Percentiles rank a stretch among this genome's conserved stretches.
phyloP scores from a whole-genome alignment of 1,284 basidiomycete genomes.

The Irpex sp. region DNA sequence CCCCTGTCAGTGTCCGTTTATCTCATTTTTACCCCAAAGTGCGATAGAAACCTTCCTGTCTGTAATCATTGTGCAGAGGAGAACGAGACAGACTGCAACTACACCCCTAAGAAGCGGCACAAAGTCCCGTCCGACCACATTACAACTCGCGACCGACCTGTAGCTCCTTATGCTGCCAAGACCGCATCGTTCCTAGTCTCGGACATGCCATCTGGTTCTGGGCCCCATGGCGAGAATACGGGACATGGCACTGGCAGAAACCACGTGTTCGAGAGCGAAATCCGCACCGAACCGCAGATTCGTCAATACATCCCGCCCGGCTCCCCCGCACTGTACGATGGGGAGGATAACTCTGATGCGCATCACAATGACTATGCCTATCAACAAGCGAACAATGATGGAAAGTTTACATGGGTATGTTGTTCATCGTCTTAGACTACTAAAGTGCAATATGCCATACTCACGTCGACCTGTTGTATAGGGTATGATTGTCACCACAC shows the following conservation, averaged over 20 bases:
- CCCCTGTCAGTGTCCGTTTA: constrained; percentile 1
- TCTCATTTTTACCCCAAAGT: constrained; percentile 31
- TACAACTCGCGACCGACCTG: constrained; percentile 30
- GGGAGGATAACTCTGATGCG: constrained; percentile 19
- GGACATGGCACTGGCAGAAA: constrained; percentile 17
- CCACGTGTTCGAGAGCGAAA: constrained; percentile 20
- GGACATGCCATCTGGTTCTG: constrained; percentile 25
- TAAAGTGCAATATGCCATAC: background rate
- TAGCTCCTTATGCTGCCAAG: constrained; percentile 39
- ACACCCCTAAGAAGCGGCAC: constrained; percentile 62
- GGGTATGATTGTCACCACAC: constrained; percentile 30
- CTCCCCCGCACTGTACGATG: constrained; percentile 19
- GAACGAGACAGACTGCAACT: constrained; percentile 52
- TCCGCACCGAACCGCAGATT: constrained; percentile 24
- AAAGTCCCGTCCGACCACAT: constrained; percentile 46
- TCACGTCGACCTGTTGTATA: constrained; percentile 25
- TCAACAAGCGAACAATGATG: constrained; percentile 21
- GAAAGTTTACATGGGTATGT: constrained; percentile 25
- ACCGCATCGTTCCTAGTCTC: constrained; percentile 48
- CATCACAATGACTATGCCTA: constrained; percentile 18
- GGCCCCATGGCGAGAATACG: constrained; percentile 13
- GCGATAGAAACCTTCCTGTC: constrained; percentile 62
- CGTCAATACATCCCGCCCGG: constrained; percentile 24
- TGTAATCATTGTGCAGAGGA: constrained; percentile 57
- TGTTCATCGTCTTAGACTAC: background rate